Conservation (phyloP, 345 rosid genomes). For the Trapa bicornis region DNA sequence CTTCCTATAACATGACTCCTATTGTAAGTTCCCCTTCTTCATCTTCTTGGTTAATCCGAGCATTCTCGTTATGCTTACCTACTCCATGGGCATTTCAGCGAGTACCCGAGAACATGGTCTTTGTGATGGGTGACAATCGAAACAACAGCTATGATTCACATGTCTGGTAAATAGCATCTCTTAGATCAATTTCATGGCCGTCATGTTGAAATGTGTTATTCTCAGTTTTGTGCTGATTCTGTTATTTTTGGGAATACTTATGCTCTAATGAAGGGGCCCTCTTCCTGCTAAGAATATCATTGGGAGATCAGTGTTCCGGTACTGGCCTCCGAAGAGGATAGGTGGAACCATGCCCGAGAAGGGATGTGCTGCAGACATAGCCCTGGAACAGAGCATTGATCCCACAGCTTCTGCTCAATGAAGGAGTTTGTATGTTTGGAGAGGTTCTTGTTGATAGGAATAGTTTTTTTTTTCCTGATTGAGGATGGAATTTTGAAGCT, state of each 20-base stretch:
- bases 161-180: conserved; percentile 45
- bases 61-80: background rate
- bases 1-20: conserved; percentile 71
- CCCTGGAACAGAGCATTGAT: conserved; percentile 15
- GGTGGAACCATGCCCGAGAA: conserved; percentile 50
- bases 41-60: background rate
- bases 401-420: conserved; percentile 6
- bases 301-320: conserved; percentile 81
- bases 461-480: background rate
- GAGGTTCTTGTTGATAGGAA: background rate
- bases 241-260: conserved; percentile 4
- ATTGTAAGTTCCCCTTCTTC: conserved; percentile 33
- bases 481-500: background rate
- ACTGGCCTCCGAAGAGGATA: conserved; percentile 87
- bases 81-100: conserved; percentile 24
- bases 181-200: background rate
- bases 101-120: conserved; percentile 68
- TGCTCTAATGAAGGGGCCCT: conserved; percentile 49
- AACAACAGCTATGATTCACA: conserved; percentile 96
- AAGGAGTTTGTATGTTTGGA: background rate
- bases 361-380: conserved; percentile 52
- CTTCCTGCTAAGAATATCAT: conserved; percentile 83
- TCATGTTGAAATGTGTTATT: background rate
- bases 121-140: conserved; percentile 98
- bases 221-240: background rate